Evolutionary conservation across 163 green algal species (phyloP).

Genomic region (Smithsoniella earleae): DNA sequence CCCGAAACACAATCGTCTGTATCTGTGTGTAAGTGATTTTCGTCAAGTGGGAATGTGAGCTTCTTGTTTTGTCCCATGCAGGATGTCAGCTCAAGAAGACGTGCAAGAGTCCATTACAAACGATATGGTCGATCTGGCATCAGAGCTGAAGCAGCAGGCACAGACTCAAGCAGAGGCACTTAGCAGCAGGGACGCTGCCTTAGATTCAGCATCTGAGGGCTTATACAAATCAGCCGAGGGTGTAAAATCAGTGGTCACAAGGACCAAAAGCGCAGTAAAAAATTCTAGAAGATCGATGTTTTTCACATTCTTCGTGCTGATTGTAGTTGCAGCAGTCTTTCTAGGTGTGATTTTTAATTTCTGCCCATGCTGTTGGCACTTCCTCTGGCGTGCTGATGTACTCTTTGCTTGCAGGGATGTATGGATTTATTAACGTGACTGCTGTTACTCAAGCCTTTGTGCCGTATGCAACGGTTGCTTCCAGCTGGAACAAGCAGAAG

Average conservation of each 20-base stretch:
- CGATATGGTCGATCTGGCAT: slow-evolving; percentile 3
- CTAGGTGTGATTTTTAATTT: slow-evolving; percentile 2
- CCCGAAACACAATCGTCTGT: not conserved
- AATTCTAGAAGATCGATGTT: slow-evolving; percentile 3
- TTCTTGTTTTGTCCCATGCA: not conserved
- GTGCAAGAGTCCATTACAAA: slow-evolving; percentile 10
- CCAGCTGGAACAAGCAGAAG: too few relatives aligned
- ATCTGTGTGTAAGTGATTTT: not conserved
- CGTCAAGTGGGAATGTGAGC: not conserved
- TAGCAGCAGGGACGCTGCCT: not conserved
- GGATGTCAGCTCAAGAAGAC: not conserved
- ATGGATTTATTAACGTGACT: slow-evolving; percentile 26
- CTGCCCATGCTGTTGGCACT: not conserved
- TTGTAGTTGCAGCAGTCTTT: not conserved
- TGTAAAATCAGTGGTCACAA: not conserved
- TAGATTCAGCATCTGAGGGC: slow-evolving; percentile 7
- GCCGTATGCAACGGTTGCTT: slow-evolving; percentile 1
- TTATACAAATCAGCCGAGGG: slow-evolving; percentile 6
- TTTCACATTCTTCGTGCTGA: not conserved
- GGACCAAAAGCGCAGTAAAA: slow-evolving; percentile 16
- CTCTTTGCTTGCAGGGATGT: slow-evolving; percentile 15
- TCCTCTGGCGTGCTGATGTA: not conserved
- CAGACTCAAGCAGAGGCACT: not conserved
- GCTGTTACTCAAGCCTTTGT: slow-evolving; percentile 18
- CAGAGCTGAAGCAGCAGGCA: slow-evolving; percentile 7